Base-by-base conservation (phyloP, 768 basidiomycete genomes). In the Rhodotorula taiwanensis region DNA sequence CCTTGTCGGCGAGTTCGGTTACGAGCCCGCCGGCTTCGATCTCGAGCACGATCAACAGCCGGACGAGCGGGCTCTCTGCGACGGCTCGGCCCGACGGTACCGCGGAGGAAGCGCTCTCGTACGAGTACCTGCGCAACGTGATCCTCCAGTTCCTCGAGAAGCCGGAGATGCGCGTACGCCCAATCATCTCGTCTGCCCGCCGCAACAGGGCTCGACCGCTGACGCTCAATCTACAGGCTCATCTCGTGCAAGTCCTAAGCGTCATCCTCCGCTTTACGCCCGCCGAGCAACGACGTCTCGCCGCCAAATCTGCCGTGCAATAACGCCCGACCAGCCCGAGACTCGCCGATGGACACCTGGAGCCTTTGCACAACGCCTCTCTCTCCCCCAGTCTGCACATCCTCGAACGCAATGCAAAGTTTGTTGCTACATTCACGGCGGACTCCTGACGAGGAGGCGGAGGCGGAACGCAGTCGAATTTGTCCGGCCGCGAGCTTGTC, bases 131-230 rank as follows among this genome's bases (percentile, higher is more conserved):
- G 50, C 81, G 95, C 61, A 98, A 98, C 75, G 88, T 98, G 36
- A 90, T 98, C 60, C 76, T 99, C 50, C 95, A 98, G 75, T 99
- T 99, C 78, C 79, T 99, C 53, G 95, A 99, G 74, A 89, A 97
- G 77, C 92, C 94, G 75, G 92, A 98, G 76, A 97, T 97, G 92
- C 82, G 95, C 77, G 92, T 92, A 73, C 74, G 89, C 79, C 18
- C 31, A 2, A 13, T 21, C n/a, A 25, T 13, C 25, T 30, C 20
- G 21, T 44, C 7, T 30, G 47, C 14, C 28, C 23, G 31, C 41
- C 7, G 21, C 28, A 5, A 34, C 14, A 39, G 9, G 52, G 27
- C 47, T 47, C 7, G 47, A 20, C 13, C 36, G 52, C 13, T 27
- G 41, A 44, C 27, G 18, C 68, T 58, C 18, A 15, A 14, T 4